Base-by-base conservation (phyloP, 768 basidiomycete species). In the Termitomyces titanicus region DNA sequence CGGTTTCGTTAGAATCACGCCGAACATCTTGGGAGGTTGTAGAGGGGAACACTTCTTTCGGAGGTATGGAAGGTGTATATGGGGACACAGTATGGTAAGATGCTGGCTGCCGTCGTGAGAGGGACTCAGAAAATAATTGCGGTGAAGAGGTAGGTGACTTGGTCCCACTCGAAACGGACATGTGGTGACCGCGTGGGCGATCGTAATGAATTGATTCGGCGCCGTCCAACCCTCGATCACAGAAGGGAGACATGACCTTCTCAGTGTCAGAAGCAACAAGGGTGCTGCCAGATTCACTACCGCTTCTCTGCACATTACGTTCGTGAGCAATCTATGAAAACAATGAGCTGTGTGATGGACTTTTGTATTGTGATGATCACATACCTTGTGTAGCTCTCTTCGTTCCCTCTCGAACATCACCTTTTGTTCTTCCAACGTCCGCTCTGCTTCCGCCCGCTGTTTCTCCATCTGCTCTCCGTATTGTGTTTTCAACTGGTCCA, bases 361-460 rank as follows among this genome's bases (percentile, higher is more conserved):
- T 38, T 18, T 12, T 29, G 29, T 29, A 29, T 27, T 17, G 4
- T 33, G 29, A 33, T 11, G 10, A 37, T 42, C 39, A 45, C 47
- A 44, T 53, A 63, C 60, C 45, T 53, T 52, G 29, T 52, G 52
- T 18, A 63, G 22, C 15, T 63, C 58, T 10, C 37, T 63, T 15
- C 51, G 52, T 43, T 66, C 65, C 3, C 51, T 55, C 4, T 54
- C 45, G 11, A 61, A 54, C 35, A 63, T 37, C 4, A 42, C 27
- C 38, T 53, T 64, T 29, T 64, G 57, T 39, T 63, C 55, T 35
- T 62, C 57, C 3, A 64, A 33, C 10, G 63, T 59, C 31, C 54
- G 51, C 43, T 57, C 22, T 3, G 58, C 48, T 33, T 52, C 54
- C 2, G 35, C 25, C 44, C 61, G 51, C 24, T 61, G 53, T n/a